These are phyloP conservation scores for Jacaranda mimosifolia DNA, from an alignment of 257 asterid genomes.

Conservation along the genomic window DNA sequence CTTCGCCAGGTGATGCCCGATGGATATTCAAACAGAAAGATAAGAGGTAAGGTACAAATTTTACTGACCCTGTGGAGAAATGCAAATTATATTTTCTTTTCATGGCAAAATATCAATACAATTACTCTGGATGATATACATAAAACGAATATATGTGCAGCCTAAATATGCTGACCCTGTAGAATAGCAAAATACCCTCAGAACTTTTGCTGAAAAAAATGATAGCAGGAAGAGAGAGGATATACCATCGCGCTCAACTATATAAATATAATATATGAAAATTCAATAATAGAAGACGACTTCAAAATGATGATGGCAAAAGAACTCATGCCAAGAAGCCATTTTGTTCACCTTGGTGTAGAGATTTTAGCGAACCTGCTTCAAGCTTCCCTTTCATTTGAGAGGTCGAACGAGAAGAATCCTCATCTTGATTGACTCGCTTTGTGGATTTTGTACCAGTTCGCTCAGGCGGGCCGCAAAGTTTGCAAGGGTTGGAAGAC, in stretches of 20 bases:
- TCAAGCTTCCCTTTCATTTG: too few relatives aligned
- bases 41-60: too few relatives aligned
- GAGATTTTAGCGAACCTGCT: too few relatives aligned
- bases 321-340: constrained; percentile 30
- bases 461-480: constrained; percentile 57
- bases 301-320: constrained; percentile 18
- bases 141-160: constrained; percentile 48
- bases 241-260: constrained; percentile 39
- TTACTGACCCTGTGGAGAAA: constrained; percentile 16
- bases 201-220: constrained; percentile 50
- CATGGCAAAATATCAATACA: constrained; percentile 31
- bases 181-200: constrained; percentile 50
- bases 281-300: neutral
- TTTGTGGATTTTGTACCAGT: constrained; percentile 35
- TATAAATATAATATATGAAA: constrained; percentile 46
- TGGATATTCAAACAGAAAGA: too few relatives aligned
- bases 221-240: constrained; percentile 54
- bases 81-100: constrained; percentile 31
- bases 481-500: constrained; percentile 77
- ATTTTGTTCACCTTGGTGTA: constrained; percentile 29
- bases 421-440: constrained; percentile 31
- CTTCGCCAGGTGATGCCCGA: too few relatives aligned
- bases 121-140: constrained; percentile 38
- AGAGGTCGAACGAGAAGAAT: too few relatives aligned
- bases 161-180: constrained; percentile 43